Base-by-base conservation (phyloP, 805 yeast species). In the Ogataea ganodermae region DNA sequence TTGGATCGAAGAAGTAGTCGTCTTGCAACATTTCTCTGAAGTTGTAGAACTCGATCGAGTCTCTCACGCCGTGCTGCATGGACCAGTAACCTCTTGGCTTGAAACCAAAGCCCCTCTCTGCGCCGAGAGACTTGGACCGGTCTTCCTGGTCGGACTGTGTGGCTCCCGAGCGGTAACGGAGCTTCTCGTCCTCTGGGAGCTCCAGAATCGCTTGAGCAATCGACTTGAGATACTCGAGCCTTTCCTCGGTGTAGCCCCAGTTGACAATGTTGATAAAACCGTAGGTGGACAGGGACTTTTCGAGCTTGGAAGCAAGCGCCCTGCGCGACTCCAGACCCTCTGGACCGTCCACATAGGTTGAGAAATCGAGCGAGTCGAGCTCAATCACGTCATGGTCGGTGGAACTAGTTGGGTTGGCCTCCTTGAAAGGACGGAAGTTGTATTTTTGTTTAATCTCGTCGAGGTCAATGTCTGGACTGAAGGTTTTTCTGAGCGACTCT, bases 61-160 rank as follows among this genome's bases (percentile, higher is more conserved):
- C 80, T 13, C 70, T 57, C 8, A 69, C 70, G 0, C 73, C 72
- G 46, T 72, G 66, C 18, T 70, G 67, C 62, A 73, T 69, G 1
- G 67, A 60, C 80, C 80, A 75, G 51, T 74, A 74, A 23, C 75
- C 74, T 38, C 63, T 65, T 3, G 80, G 79, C 53, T 75, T 75
- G 61, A 61, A 75, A 0, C 79, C 80, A 28, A 60, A 60, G 3
- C 77, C 79, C 14, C 78, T 60, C 51, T 74, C 77, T 9, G 74
- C 75, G 1, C 80, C 79, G 12, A 68, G 51, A 2, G 63, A 58
- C 22, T 54, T 43, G 7, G 53, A 50, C 3, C 46, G 27, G 55
- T 65, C 57, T 51, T 59, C 17, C 68, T 71, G 20, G 26, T 52
- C 44, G 7, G 42, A 35, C 12, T 40, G 44, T 9, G 26, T 36